Evolutionary conservation across 2,329 filamentous ascomycete genomes (phyloP).

Genomic region (Neocatenulostroma microsporum): DNA sequence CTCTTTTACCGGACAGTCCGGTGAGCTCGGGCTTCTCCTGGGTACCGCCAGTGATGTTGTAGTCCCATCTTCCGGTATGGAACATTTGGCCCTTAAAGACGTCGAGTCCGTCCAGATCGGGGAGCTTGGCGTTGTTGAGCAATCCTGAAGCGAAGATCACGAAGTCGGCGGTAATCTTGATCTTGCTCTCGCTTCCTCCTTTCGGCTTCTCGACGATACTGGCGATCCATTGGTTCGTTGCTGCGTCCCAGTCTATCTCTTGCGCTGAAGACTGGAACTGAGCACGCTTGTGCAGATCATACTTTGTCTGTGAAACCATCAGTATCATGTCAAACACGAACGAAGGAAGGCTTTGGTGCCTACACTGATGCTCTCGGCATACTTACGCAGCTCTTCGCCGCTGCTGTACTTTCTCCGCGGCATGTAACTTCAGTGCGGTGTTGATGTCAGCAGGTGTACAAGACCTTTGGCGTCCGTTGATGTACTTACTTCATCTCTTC

Average conservation of each 20-base stretch:
- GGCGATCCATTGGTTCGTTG: conserved; percentile 27
- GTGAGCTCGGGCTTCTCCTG: conserved; percentile 24
- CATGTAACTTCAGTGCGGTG: conserved; percentile 43
- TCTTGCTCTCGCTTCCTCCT: conserved; percentile 14
- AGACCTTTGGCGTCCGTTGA: too few species aligned
- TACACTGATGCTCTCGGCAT: conserved; percentile 40
- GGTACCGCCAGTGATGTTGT: conserved; percentile 34
- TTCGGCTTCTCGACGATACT: conserved; percentile 25
- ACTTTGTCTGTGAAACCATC: too few species aligned
- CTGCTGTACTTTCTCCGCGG: conserved; percentile 45
- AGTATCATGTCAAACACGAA: too few species aligned
- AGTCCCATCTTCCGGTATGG: conserved; percentile 41
- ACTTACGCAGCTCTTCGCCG: conserved; percentile 40
- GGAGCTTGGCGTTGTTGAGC: conserved; percentile 39
- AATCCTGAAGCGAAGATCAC: conserved; percentile 33
- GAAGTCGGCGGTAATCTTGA: conserved; percentile 32
- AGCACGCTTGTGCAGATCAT: conserved; percentile 34
- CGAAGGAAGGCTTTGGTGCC: neutral
- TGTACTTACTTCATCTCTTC: conserved; percentile 52
- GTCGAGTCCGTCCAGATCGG: conserved; percentile 35
- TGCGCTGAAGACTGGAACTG: conserved; percentile 43
- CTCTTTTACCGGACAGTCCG: conserved; percentile 34
- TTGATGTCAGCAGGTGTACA: too few species aligned
- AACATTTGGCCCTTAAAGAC: conserved; percentile 36
- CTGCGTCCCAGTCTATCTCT: conserved; percentile 43